Percentiles rank a stretch among this genome's conserved stretches.
Evolutionary conservation across 106 monocot genomes (phyloP).

Genomic region (Cymbidium sinense): DNA sequence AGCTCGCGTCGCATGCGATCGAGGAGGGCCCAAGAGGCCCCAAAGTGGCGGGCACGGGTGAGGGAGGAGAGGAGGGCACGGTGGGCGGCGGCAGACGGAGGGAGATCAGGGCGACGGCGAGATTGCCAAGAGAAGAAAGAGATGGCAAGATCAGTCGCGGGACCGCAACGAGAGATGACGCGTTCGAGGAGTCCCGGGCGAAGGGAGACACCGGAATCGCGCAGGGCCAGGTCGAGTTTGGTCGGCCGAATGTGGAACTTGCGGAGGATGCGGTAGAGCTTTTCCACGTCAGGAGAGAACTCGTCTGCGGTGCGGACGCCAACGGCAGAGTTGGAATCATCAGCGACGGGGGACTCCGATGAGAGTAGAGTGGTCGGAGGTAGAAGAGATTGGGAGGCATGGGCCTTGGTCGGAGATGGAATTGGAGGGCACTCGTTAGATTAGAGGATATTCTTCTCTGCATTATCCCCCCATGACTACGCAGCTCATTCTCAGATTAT

Average conservation of each 20-base stretch:
- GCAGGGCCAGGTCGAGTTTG: constrained; percentile 32
- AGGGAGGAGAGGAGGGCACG: constrained; percentile 31
- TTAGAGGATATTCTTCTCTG: neutral
- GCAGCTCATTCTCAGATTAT: no score
- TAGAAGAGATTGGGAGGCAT: neutral
- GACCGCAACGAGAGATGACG: constrained; percentile 47
- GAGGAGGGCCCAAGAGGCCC: constrained; percentile 51
- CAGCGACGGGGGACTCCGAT: neutral
- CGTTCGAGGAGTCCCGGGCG: constrained; percentile 55
- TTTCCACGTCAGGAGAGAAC: constrained; percentile 45
- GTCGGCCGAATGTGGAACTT: constrained; percentile 42
- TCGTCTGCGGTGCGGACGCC: neutral
- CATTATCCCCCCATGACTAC: neutral
- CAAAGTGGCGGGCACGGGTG: constrained; percentile 44
- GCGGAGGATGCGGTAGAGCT: constrained; percentile 71
- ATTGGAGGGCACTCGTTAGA: neutral
- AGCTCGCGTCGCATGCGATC: constrained; percentile 37
- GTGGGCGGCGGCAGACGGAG: constrained; percentile 35
- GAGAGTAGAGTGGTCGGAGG: neutral
- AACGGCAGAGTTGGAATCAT: neutral
- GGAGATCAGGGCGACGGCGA: constrained; percentile 23
- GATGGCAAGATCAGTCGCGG: constrained; percentile 45
- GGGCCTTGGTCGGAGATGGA: neutral
- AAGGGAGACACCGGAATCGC: constrained; percentile 53
- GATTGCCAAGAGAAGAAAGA: constrained; percentile 67